A percentile compares a stretch with the other conserved stretches of the same genome.
Conservation (phyloP, 2,329 filamentous ascomycete genomes). For the Arthroderma sp. region DNA sequence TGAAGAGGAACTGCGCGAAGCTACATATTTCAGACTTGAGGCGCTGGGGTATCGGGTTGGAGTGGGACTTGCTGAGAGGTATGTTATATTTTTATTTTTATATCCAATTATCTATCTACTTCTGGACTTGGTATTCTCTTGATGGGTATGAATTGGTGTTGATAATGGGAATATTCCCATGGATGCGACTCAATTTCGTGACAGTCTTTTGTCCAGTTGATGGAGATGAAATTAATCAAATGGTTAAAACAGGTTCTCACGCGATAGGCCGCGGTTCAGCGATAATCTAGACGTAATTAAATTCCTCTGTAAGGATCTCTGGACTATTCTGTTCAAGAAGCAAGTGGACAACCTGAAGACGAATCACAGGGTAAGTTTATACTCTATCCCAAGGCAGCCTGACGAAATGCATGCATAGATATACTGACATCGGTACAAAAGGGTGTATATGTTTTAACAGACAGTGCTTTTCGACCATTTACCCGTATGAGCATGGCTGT, state of each 20-base stretch:
- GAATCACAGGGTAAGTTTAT: constrained; percentile 63
- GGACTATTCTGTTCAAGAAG: constrained; percentile 87
- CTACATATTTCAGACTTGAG: constrained; percentile 74
- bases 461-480: constrained; percentile 81
- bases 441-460: constrained; percentile 93
- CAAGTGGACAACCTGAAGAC: constrained; percentile 98
- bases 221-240: not conserved
- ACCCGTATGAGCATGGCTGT: constrained; percentile 76
- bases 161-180: not conserved
- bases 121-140: not conserved
- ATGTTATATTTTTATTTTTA: constrained; percentile 5
- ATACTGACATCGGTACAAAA: constrained; percentile 18
- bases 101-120: not conserved
- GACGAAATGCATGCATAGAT: too few relatives aligned
- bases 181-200: too few relatives aligned
- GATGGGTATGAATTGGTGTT: not conserved
- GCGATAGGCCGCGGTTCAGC: constrained; percentile 71
- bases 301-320: constrained; percentile 96
- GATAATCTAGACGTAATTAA: constrained; percentile 95
- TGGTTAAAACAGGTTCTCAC: constrained; percentile 22
- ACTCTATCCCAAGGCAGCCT: not conserved
- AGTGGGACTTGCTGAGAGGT: constrained; percentile 84
- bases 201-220: not conserved
- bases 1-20: constrained; percentile 67
- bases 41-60: constrained; percentile 81